Evolutionary conservation across 129 eudicot genomes (phyloP), one percentile per base, ranked within the genome.

Genomic region (Tanacetum coccineum): DNA sequence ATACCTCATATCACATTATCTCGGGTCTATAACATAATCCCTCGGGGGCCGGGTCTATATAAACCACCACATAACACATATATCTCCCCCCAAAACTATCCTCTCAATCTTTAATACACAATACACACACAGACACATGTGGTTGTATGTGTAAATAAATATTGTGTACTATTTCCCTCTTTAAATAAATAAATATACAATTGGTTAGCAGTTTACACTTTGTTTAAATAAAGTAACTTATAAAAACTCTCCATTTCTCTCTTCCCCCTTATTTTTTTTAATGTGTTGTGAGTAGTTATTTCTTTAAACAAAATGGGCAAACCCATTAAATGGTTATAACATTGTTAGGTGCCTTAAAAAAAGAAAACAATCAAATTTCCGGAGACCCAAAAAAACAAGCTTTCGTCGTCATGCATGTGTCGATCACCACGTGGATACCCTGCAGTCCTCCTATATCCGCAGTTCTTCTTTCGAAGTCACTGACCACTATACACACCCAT

Each of bases 311-410:
- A 77, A 62, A 90, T 90, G 97, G 92, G 97, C 21, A 90, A 78
- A 69, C 83, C 89, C 12, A 79, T 87, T 8, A 84, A 76, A 79
- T 90, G 97, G 97, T 76, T 90, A n/a, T 55, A 90, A 87, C 76
- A 4, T 69, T 87, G 72, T 84, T 90, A 49, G 87, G 92, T 25
- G n/a, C n/a, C 61, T 76, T 0, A 84, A 80, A 56, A 69, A 74
- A 2, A 79, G 68, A 63, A 57, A 78, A 17, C 61, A 46, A 3
- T 14, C 74, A 6, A 66, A 81, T n/a, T 60, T 76, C 84, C 85
- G 77, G 82, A 20, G 67, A 75, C 77, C 73, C 80, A n/a, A 75
- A 75, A 64, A 72, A 48, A 66, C 77, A 72, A 62, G 68, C 66
- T 65, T 46, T n/a, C n/a, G n/a, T 62, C 71, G n/a, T 57, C 74